phyloP scores from a whole-genome alignment of 1,284 basidiomycete species.

The Irpex rosettiformis region DNA sequence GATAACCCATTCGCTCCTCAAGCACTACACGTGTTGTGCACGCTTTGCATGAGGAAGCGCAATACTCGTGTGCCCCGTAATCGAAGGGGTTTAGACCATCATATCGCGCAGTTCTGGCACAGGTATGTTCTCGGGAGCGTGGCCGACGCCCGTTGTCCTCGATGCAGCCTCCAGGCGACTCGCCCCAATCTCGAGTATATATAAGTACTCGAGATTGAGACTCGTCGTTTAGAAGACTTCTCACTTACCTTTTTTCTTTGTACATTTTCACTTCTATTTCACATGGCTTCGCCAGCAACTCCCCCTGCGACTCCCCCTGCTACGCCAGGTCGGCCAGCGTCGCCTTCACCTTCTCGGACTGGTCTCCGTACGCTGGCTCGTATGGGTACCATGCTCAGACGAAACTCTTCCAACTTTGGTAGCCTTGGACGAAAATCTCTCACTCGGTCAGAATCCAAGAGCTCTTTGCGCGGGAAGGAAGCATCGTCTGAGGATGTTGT shows the following conservation, averaged over 20 bases:
- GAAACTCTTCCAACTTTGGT: conserved; percentile 47
- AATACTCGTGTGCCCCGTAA: conserved; percentile 6
- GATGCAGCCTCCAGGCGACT: conserved; percentile 27
- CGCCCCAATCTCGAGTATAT: conserved; percentile 19
- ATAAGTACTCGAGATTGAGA: conserved; percentile 14
- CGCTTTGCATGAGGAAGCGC: conserved; percentile 12
- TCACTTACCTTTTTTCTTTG: conserved; percentile 2
- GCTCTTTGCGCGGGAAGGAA: conserved; percentile 23
- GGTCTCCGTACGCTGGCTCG: conserved; percentile 28
- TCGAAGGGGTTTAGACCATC: conserved; percentile 15
- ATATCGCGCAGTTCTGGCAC: conserved; percentile 21
- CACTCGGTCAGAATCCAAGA: conserved; percentile 26
- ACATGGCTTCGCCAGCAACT: conserved; percentile 21
- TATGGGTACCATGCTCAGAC: conserved; percentile 43
- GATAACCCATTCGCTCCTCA: conserved; percentile 6
- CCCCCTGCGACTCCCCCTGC: conserved; percentile 14
- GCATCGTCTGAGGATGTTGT: conserved; percentile 5
- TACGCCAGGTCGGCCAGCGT: conserved; percentile 10
- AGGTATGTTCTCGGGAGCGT: conserved; percentile 17
- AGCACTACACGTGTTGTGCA: conserved; percentile 24
- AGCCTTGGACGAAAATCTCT: conserved; percentile 32
- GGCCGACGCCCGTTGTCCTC: conserved; percentile 24
- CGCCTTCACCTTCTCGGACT: conserved; percentile 22
- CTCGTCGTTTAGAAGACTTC: conserved; percentile 6
- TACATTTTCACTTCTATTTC: conserved; percentile 5